A percentile compares a stretch with the other conserved stretches of the same genome.
These are phyloP conservation scores for Emiliania huxleyi DNA, from an alignment of 78 protist species.

Conservation along the genomic window DNA sequence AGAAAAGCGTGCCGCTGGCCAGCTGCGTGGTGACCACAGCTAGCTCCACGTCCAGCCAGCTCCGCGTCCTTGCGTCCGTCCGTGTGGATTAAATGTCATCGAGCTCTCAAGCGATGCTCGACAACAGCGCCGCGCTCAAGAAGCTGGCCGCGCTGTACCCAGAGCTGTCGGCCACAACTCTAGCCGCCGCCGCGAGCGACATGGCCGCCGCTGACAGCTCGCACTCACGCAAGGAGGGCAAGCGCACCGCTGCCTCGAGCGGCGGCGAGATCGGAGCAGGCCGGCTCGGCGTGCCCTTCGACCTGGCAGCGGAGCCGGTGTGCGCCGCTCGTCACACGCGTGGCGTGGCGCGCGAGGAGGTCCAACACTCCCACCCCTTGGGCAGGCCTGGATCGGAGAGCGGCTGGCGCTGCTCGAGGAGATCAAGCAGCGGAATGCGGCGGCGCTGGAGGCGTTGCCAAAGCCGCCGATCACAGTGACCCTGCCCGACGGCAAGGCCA, in stretches of 20 bases:
- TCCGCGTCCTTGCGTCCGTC: too few relatives aligned
- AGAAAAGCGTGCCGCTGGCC: too few relatives aligned
- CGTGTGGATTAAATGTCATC: too few relatives aligned
- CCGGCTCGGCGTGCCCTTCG: background rate
- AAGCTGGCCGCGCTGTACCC: background rate
- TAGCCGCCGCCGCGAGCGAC: background rate
- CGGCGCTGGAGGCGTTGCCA: background rate
- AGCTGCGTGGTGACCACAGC: too few relatives aligned
- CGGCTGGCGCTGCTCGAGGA: background rate
- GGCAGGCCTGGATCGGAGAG: background rate
- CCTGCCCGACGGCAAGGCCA: conserved; percentile 82
- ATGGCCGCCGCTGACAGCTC: background rate
- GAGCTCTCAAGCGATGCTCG: too few relatives aligned
- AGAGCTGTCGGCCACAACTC: background rate
- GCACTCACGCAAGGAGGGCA: background rate
- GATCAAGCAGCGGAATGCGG: background rate
- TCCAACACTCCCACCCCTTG: too few relatives aligned
- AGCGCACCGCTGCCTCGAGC: background rate
- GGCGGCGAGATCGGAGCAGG: background rate
- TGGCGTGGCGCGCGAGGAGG: too few relatives aligned
- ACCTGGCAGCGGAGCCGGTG: background rate
- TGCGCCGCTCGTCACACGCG: too few relatives aligned
- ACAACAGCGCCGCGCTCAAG: background rate
- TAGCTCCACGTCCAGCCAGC: too few relatives aligned
- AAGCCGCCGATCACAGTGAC: conserved; percentile 75